Percentiles rank a stretch among this genome's conserved stretches.
Evolutionary conservation across 192 early-diverging fungal species (phyloP).

Genomic region (Backusella australiensis): DNA sequence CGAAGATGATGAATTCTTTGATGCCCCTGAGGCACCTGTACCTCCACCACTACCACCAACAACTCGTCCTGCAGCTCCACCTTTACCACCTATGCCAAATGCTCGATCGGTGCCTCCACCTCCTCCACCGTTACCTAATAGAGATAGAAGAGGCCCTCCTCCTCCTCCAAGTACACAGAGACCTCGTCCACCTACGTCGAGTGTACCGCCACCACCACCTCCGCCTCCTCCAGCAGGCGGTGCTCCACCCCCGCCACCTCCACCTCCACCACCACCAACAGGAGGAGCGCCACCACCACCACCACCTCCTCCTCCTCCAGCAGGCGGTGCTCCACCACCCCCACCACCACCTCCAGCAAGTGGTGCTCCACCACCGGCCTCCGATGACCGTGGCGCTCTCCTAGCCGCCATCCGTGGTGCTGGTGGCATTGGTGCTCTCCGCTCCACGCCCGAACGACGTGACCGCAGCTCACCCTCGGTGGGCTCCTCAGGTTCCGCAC

Average conservation of each 20-base stretch:
- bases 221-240: conserved; percentile 21
- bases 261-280: conserved; percentile 13
- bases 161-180: conserved; percentile 33
- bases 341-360: conserved; percentile 31
- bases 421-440: conserved; percentile 43
- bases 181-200: conserved; percentile 31
- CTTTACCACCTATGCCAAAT: conserved; percentile 21
- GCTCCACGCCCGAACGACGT: conserved; percentile 13
- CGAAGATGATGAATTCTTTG: conserved; percentile 20
- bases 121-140: conserved; percentile 26
- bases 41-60: conserved; percentile 14
- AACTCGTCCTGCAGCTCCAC: conserved; percentile 10
- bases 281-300: not conserved
- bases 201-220: conserved; percentile 39
- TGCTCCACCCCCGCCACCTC: not conserved
- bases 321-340: not conserved
- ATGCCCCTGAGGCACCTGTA: conserved; percentile 16
- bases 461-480: conserved; percentile 5
- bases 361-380: conserved; percentile 16
- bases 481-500: not conserved
- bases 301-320: conserved; percentile 31
- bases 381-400: conserved; percentile 35
- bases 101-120: conserved; percentile 17
- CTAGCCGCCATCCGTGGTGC: conserved; percentile 47
- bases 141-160: conserved; percentile 34